These are phyloP conservation scores for Candida corydali DNA, from an alignment of 805 yeast genomes.

Conservation along the genomic window DNA sequence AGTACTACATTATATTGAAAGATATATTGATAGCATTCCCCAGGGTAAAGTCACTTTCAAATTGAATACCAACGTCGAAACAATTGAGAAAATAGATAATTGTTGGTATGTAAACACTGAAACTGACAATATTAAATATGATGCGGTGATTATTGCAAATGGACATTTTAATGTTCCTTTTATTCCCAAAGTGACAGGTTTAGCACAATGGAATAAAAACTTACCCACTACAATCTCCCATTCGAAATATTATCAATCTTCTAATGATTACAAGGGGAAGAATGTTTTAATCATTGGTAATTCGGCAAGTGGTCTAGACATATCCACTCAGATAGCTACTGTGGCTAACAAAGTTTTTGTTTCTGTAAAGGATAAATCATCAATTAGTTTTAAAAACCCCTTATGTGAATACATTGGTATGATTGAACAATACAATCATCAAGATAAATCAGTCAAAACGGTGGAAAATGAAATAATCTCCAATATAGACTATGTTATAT, in stretches of 20 bases:
- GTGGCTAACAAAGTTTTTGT: conserved; percentile 22
- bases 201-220: conserved; percentile 23
- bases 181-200: conserved; percentile 30
- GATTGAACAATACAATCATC: conserved; percentile 26
- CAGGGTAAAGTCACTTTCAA: conserved; percentile 6
- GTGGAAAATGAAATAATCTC: conserved; percentile 20
- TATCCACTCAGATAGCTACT: conserved; percentile 57
- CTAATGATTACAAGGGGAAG: conserved; percentile 25
- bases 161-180: conserved; percentile 36
- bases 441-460: conserved; percentile 15
- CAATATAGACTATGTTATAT: conserved; percentile 25
- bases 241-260: conserved; percentile 27
- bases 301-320: conserved; percentile 73
- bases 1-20: conserved; percentile 56
- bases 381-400: conserved; percentile 41
- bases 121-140: conserved; percentile 19
- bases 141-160: conserved; percentile 36
- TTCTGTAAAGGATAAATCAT: conserved; percentile 31
- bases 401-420: conserved; percentile 24
- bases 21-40: conserved; percentile 40
- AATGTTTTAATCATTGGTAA: conserved; percentile 70
- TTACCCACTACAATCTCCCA: conserved; percentile 26
- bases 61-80: conserved; percentile 14
- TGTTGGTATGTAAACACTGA: conserved; percentile 16
- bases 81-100: conserved; percentile 9